phyloP scores from a whole-genome alignment of 345 rosid genomes.

The Arabidopsis thaliana region TAIR10.1 NC_003076.8:21058001-21058500 shows the following conservation, averaged over 20 bases:
- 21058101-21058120: neutral
- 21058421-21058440: neutral
- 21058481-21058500: neutral
- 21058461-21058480: neutral
- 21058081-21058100: neutral
- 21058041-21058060: conserved; percentile 31
- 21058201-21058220: neutral
- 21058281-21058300: too few species aligned
- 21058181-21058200: neutral
- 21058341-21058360: too few species aligned
- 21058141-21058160: neutral
- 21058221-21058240: neutral
- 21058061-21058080: neutral
- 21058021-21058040: neutral
- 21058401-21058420: neutral
- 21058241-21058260: too few species aligned
- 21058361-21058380: neutral
- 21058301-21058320: too few species aligned
- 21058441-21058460: neutral
- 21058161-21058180: neutral
- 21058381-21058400: neutral
- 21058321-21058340: too few species aligned
- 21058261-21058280: too few species aligned
- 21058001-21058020: conserved; percentile 12
- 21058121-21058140: neutral